Evolutionary conservation across 192 early-diverging fungal species (phyloP).

Genomic region (Backusella westeae): DNA sequence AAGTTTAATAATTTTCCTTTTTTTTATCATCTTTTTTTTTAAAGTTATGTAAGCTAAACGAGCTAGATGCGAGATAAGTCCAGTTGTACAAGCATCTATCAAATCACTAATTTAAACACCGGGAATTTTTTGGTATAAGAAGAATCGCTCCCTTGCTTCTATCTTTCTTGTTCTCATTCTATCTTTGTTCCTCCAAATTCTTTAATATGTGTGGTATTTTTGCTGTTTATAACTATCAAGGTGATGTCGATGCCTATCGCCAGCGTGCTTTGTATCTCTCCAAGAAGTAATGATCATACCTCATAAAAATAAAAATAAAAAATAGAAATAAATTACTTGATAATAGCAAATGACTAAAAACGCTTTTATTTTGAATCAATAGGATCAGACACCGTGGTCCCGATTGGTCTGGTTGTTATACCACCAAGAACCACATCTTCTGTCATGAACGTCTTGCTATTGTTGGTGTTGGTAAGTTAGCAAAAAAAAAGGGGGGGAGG

Average conservation of each 20-base stretch:
- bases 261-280: slow-evolving; percentile 82
- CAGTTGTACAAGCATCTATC: neutral
- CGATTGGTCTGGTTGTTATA: slow-evolving; percentile 92
- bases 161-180: neutral
- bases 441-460: slow-evolving; percentile 98
- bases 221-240: slow-evolving; percentile 85
- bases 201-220: slow-evolving; percentile 95
- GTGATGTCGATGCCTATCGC: slow-evolving; percentile 74
- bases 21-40: neutral
- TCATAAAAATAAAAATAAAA: neutral
- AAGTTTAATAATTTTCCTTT: neutral
- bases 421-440: slow-evolving; percentile 81
- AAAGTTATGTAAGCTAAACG: neutral
- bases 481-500: neutral
- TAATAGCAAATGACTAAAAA: neutral
- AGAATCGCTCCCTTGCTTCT: neutral
- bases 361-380: neutral
- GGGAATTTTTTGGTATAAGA: neutral
- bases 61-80: neutral
- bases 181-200: neutral
- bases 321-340: neutral
- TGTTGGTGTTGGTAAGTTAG: slow-evolving; percentile 90
- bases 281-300: slow-evolving; percentile 63
- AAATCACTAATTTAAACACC: slow-evolving; percentile 6
- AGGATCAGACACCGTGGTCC: slow-evolving; percentile 96